phyloP scores from a whole-genome alignment of 768 basidiomycete genomes.

The Sporobolomyces pararoseus region DNA sequence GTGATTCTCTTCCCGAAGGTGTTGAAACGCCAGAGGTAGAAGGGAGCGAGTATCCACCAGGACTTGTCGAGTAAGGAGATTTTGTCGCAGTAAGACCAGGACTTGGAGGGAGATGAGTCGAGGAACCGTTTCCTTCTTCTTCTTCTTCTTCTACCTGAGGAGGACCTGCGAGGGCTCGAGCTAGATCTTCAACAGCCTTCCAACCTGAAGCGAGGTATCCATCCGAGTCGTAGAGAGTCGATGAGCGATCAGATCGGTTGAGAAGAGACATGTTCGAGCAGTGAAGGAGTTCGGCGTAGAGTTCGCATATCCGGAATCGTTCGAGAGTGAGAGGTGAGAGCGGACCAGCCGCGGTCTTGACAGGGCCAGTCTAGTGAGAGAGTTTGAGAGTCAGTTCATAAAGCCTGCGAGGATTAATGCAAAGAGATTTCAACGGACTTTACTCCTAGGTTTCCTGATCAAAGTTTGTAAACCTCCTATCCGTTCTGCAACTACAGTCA shows the following conservation, averaged over 20 bases:
- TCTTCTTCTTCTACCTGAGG: neutral
- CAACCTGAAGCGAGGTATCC: constrained; percentile 86
- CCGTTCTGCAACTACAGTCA: constrained; percentile 67
- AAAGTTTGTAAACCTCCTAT: constrained; percentile 67
- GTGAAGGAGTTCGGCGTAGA: constrained; percentile 93
- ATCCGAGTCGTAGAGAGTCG: constrained; percentile 65
- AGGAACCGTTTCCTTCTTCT: neutral
- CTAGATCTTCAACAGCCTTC: constrained; percentile 71
- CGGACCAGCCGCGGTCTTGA: constrained; percentile 68
- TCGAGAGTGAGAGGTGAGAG: constrained; percentile 84
- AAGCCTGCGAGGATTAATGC: neutral
- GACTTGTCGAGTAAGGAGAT: constrained; percentile 12
- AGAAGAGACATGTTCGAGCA: constrained; percentile 97
- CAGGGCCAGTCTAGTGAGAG: constrained; percentile 52
- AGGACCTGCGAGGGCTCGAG: constrained; percentile 64
- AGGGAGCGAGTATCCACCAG: neutral
- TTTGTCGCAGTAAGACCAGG: neutral
- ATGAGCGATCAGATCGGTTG: constrained; percentile 68
- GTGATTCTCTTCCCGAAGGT: constrained; percentile 24
- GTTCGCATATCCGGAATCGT: constrained; percentile 89
- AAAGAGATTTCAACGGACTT: constrained; percentile 56
- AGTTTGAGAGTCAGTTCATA: neutral
- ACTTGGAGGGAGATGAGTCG: neutral
- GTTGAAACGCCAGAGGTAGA: constrained; percentile 26
- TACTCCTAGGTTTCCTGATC: constrained; percentile 67